Evolutionary conservation across 768 basidiomycete species (phyloP).

Genomic region (Ramaria sp.): DNA sequence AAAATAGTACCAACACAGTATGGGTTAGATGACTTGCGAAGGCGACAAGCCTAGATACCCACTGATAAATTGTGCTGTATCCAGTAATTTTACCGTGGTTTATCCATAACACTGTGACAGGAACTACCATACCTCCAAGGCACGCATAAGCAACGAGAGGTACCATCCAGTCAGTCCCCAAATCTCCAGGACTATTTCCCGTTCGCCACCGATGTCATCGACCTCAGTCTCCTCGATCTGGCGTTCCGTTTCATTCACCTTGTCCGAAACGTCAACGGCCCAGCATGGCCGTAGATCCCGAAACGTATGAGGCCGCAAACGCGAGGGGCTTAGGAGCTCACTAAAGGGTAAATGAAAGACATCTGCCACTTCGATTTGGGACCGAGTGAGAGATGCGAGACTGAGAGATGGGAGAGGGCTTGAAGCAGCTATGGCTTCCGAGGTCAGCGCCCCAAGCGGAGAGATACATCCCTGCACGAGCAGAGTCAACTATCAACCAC

Average conservation of each 20-base stretch:
- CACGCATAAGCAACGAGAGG: conserved; percentile 50
- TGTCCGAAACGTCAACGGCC: conserved; percentile 1
- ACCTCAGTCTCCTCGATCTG: conserved; percentile 14
- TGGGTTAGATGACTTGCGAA: neutral
- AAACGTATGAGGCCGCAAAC: conserved; percentile 44
- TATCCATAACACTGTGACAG: neutral
- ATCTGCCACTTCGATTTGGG: conserved; percentile 53
- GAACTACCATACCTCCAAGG: conserved; percentile 39
- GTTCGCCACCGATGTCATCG: conserved; percentile 33
- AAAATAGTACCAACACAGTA: neutral
- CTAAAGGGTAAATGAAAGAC: conserved; percentile 63
- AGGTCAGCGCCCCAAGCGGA: neutral
- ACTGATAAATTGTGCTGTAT: neutral
- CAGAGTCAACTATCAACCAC: neutral
- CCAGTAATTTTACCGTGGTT: neutral
- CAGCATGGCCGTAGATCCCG: conserved; percentile 38
- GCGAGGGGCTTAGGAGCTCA: conserved; percentile 34
- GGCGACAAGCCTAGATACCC: neutral
- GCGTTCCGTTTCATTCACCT: neutral
- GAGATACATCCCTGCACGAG: neutral
- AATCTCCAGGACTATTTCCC: conserved; percentile 47
- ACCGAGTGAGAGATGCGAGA: conserved; percentile 37
- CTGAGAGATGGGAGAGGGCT: conserved; percentile 49
- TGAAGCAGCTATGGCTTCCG: neutral
- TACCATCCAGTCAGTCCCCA: conserved; percentile 88